These are phyloP conservation scores for Andrographis paniculata DNA, from an alignment of 305 asterid species.

Conservation along the genomic window DNA sequence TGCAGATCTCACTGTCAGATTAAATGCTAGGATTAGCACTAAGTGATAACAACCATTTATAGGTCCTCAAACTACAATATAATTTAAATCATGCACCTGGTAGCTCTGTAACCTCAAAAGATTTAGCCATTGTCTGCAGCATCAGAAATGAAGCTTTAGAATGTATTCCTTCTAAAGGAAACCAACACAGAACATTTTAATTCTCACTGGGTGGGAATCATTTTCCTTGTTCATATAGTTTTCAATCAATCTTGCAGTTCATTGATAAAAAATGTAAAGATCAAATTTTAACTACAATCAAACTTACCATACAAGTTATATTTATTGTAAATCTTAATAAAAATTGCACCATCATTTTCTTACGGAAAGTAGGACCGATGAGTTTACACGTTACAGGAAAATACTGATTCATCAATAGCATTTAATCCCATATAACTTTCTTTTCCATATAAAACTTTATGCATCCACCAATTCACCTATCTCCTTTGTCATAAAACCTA, in stretches of 20 bases:
- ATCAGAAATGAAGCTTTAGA: slow-evolving; percentile 22
- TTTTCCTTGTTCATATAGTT: background rate
- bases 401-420: no score
- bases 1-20: slow-evolving; percentile 85
- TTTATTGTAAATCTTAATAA: no score
- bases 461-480: no score
- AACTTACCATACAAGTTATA: no score
- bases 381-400: background rate
- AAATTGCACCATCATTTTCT: background rate
- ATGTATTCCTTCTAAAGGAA: slow-evolving; percentile 11
- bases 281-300: background rate
- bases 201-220: background rate
- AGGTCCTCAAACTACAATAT: slow-evolving; percentile 7
- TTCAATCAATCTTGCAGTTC: background rate
- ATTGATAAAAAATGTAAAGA: background rate
- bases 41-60: no score
- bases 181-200: slow-evolving; percentile 2
- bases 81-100: slow-evolving; percentile 58
- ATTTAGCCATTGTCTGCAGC: slow-evolving; percentile 85
- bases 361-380: background rate
- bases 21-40: background rate
- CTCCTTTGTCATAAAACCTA: no score
- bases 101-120: slow-evolving; percentile 92
- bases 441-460: no score
- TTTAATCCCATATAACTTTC: no score